Evolutionary conservation across 257 asterid species (phyloP).

Genomic region (Penstemon newberryi): DNA sequence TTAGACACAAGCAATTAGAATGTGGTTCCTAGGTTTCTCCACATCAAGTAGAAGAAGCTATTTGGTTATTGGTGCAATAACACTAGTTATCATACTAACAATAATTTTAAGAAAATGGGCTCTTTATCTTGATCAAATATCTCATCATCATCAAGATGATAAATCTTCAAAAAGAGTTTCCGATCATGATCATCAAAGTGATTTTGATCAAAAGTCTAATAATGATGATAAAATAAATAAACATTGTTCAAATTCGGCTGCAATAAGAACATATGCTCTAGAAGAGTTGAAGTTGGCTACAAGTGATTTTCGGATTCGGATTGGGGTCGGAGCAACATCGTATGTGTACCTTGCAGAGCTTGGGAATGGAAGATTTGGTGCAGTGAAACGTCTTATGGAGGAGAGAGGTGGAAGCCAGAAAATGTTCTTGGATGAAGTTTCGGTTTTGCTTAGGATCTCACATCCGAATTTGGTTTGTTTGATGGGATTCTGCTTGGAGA

Average conservation of each 20-base stretch:
- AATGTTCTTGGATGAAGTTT: conserved; percentile 79
- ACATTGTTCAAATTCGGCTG: conserved; percentile 12
- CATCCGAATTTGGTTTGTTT: conserved; percentile 73
- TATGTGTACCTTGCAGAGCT: conserved; percentile 74
- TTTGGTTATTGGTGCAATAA: conserved; percentile 52
- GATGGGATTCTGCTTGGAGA: conserved; percentile 80
- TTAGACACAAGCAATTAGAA: conserved; percentile 29
- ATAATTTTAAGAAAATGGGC: conserved; percentile 47
- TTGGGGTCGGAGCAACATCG: conserved; percentile 76
- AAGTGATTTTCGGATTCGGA: conserved; percentile 50
- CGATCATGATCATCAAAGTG: conserved; percentile 17
- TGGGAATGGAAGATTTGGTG: conserved; percentile 60
- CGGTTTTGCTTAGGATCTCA: conserved; percentile 81
- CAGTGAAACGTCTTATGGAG: conserved; percentile 70
- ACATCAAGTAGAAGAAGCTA: conserved; percentile 48
- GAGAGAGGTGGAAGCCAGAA: conserved; percentile 78
- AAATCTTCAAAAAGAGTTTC: conserved; percentile 13
- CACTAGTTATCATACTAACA: conserved; percentile 45
- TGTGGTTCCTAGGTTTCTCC: conserved; percentile 68
- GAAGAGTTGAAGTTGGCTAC: conserved; percentile 69
- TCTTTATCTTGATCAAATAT: conserved; percentile 16
- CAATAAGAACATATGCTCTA: conserved; percentile 61
- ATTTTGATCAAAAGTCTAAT: conserved; percentile 22
- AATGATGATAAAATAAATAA: background rate
- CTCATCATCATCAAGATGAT: conserved; percentile 16